Evolutionary conservation across 1,139 yeast species (phyloP).

Genomic region (Hemisphaericaspora xylofermentans): DNA sequence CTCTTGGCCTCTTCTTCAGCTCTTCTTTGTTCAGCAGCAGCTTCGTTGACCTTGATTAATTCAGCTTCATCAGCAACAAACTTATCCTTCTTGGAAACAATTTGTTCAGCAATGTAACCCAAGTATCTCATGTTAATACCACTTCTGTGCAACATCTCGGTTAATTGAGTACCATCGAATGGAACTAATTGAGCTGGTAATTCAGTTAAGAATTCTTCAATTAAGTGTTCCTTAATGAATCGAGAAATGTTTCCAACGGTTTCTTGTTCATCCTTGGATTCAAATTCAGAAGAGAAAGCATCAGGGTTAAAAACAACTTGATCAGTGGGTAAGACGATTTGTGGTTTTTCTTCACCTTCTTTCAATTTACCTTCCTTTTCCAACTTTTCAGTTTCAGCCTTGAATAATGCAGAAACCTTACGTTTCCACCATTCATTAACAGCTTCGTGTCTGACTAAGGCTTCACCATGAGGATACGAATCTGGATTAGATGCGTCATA

Average conservation of each 20-base stretch:
- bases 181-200: slow-evolving; percentile 62
- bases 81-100: slow-evolving; percentile 25
- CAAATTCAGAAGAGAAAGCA: slow-evolving; percentile 54
- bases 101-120: slow-evolving; percentile 55
- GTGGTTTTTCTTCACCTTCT: slow-evolving; percentile 41
- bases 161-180: slow-evolving; percentile 76
- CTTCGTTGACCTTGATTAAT: slow-evolving; percentile 23
- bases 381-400: slow-evolving; percentile 48
- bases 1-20: slow-evolving; percentile 25
- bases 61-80: slow-evolving; percentile 22
- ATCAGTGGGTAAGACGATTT: slow-evolving; percentile 56
- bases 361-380: slow-evolving; percentile 44
- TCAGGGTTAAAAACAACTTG: slow-evolving; percentile 74
- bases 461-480: slow-evolving; percentile 82
- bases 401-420: slow-evolving; percentile 56
- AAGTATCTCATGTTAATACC: slow-evolving; percentile 92
- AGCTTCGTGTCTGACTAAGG: slow-evolving; percentile 82
- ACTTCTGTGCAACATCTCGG: slow-evolving; percentile 64
- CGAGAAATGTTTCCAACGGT: slow-evolving; percentile 68
- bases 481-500: slow-evolving; percentile 37
- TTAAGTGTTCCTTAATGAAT: slow-evolving; percentile 56
- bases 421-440: slow-evolving; percentile 87
- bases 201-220: slow-evolving; percentile 64
- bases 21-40: slow-evolving; percentile 28
- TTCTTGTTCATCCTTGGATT: slow-evolving; percentile 51